phyloP scores from a whole-genome alignment of 768 basidiomycete genomes.

The Pleurotus ostreatus region DNA sequence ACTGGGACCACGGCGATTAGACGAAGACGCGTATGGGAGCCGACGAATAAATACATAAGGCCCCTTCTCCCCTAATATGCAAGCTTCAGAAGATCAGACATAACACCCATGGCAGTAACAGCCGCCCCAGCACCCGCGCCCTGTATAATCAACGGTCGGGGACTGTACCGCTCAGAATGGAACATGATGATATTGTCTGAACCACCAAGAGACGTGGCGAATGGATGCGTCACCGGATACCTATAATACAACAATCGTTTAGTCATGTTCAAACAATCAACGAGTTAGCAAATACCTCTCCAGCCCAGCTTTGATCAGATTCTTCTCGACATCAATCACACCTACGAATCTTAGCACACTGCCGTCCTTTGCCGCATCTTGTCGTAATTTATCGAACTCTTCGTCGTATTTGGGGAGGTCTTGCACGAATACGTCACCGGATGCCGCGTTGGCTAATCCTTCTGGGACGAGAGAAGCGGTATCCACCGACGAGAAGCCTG shows the following conservation, averaged over 20 bases:
- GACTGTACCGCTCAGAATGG: conserved; percentile 88
- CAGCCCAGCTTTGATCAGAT: conserved; percentile 80
- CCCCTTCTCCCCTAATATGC: conserved; percentile 15
- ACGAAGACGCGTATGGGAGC: too few relatives aligned
- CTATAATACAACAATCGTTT: conserved; percentile 32
- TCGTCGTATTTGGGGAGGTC: conserved; percentile 80
- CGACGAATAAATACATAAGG: too few relatives aligned
- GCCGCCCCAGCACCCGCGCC: conserved; percentile 97
- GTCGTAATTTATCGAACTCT: conserved; percentile 72
- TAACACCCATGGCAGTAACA: conserved; percentile 97
- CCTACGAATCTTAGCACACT: conserved; percentile 92
- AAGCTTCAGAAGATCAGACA: conserved; percentile 77
- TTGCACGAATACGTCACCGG: conserved; percentile 80
- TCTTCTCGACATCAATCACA: conserved; percentile 76
- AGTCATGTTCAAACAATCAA: not conserved
- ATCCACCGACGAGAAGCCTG: conserved; percentile 65
- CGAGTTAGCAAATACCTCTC: conserved; percentile 60
- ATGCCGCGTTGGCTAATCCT: conserved; percentile 58
- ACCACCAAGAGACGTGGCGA: conserved; percentile 92
- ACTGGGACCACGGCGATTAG: too few relatives aligned
- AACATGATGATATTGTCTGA: conserved; percentile 99
- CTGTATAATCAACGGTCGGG: conserved; percentile 87
- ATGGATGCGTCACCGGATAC: conserved; percentile 86
- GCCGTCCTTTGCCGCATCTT: conserved; percentile 73
- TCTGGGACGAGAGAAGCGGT: conserved; percentile 85